phyloP scores from a whole-genome alignment of 2,329 filamentous ascomycete species.

The Botrytis fabae region DNA sequence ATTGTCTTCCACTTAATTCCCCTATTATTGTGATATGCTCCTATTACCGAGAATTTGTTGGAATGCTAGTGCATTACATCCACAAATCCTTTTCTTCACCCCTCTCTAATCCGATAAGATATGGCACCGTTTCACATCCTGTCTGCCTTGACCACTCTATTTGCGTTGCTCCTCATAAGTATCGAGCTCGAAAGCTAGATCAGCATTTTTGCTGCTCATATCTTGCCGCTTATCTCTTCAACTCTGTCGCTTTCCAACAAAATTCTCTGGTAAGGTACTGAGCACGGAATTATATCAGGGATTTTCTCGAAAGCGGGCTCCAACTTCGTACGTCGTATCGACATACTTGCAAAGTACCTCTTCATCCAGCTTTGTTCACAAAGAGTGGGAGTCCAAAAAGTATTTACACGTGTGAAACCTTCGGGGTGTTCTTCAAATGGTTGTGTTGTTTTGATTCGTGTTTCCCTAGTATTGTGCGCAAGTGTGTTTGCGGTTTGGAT shows the following conservation, averaged over 20 bases:
- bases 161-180: not conserved
- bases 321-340: not conserved
- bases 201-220: not conserved
- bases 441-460: not conserved
- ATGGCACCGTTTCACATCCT: not conserved
- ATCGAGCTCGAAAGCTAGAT: not conserved
- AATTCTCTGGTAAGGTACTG: not conserved
- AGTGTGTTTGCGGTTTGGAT: not conserved
- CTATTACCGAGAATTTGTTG: too few species aligned
- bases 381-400: fast-evolving
- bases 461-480: not conserved
- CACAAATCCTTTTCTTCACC: too few species aligned
- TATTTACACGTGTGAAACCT: not conserved
- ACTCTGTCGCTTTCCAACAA: not conserved
- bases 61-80: not conserved
- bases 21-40: not conserved
- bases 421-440: not conserved
- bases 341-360: too few species aligned
- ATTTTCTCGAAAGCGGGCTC: not conserved
- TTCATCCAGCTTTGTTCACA: not conserved
- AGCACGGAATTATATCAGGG: not conserved
- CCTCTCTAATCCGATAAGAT: too few species aligned
- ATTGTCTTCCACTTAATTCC: not conserved
- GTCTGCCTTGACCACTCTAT: not conserved
- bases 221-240: not conserved